phyloP scores from a whole-genome alignment of 1,284 basidiomycete species.

The Naganishia sp. region DNA sequence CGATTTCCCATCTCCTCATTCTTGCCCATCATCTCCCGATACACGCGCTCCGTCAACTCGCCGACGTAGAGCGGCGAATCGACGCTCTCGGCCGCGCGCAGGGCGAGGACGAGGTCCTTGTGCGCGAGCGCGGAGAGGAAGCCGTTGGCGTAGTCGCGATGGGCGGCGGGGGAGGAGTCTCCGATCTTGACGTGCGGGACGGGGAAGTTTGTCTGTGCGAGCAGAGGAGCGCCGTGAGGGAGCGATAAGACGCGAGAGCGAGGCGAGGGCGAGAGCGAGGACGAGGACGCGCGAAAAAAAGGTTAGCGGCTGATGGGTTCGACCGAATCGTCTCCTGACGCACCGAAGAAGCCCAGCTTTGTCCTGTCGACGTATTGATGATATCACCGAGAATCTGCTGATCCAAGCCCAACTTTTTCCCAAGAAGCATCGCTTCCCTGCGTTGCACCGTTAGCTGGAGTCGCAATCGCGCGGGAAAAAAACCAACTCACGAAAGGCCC shows the following conservation, averaged over 20 bases:
- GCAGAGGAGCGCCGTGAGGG: constrained; percentile 60
- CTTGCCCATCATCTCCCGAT: constrained; percentile 60
- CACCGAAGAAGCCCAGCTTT: constrained; percentile 37
- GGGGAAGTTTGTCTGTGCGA: constrained; percentile 79
- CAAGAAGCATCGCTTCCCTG: constrained; percentile 78
- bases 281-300: neutral
- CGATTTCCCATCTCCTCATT: constrained; percentile 63
- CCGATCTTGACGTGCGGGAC: constrained; percentile 65
- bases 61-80: constrained; percentile 66
- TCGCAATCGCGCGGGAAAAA: neutral
- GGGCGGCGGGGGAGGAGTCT: constrained; percentile 67
- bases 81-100: constrained; percentile 61
- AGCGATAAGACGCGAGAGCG: constrained; percentile 65
- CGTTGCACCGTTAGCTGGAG: neutral
- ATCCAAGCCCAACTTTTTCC: constrained; percentile 72
- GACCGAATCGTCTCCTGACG: neutral
- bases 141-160: constrained; percentile 71
- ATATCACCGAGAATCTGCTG: constrained; percentile 73
- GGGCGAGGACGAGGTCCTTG: constrained; percentile 82
- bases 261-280: neutral
- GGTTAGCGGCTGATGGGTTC: neutral
- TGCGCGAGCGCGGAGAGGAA: constrained; percentile 82
- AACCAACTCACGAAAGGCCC: constrained; percentile 31
- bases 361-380: constrained; percentile 78
- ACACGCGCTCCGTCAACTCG: constrained; percentile 63